Percentiles rank a stretch among this genome's conserved stretches.
Conservation (phyloP, 1,284 basidiomycete genomes). For the Boletus semigastroideus region DNA sequence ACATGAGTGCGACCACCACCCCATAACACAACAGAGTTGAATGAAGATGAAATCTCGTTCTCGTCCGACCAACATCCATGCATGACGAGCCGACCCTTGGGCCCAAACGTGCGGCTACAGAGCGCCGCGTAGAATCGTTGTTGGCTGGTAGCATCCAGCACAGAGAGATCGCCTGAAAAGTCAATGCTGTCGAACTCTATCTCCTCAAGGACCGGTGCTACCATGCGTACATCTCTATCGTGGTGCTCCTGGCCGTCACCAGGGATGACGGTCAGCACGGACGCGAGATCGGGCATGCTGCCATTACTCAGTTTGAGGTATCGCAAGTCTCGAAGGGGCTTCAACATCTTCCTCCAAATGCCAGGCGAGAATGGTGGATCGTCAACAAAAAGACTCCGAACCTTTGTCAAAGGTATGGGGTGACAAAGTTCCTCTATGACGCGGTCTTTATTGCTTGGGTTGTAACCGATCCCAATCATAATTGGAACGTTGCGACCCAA, state of each 20-base stretch:
- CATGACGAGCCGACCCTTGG: neutral
- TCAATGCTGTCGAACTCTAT: neutral
- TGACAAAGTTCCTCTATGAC: neutral
- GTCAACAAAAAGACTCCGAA: neutral
- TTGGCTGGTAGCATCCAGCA: too few relatives aligned
- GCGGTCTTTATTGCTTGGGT: neutral
- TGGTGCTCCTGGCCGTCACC: too few relatives aligned
- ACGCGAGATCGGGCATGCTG: neutral
- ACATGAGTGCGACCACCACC: too few relatives aligned
- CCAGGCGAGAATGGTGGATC: neutral
- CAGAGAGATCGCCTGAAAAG: neutral
- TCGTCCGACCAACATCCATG: too few relatives aligned
- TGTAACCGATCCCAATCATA: neutral
- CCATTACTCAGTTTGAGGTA: neutral
- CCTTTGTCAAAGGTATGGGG: neutral
- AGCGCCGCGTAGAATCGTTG: neutral
- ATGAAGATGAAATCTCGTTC: too few relatives aligned
- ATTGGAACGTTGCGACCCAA: neutral
- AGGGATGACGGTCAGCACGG: neutral
- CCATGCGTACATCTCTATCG: neutral
- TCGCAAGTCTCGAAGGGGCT: neutral
- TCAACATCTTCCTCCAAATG: constrained; percentile 1
- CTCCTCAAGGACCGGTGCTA: neutral
- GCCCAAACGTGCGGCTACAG: neutral
- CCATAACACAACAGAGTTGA: too few relatives aligned